Base-by-base conservation (phyloP, 306 rosid genomes). In the Gillenia trifoliata region DNA sequence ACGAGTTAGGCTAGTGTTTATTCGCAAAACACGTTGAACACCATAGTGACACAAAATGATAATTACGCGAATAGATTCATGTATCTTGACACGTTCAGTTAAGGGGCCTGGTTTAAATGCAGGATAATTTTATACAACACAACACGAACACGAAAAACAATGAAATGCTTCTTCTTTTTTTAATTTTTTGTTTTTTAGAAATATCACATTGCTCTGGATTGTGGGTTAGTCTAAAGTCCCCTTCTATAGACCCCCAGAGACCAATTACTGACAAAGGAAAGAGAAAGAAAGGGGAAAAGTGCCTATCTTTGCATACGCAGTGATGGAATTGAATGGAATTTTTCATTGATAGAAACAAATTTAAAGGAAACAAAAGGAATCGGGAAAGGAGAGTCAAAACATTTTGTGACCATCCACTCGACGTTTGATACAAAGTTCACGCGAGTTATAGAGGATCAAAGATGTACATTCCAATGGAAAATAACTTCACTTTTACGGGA, bases 361-460 rank as follows among this genome's bases (percentile, higher is more conserved):
- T 40, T 41, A 33, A 56, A 43, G 52, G 6, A 23, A 75, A 75
- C 56, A 43, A 54, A 50, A 47, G 65, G 56, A 4, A 28, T 25
- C 28, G 10, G 28, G 40, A 71, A 66, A 79, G 26, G 43, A 60
- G 66, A 40, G 64, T 23, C 22, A 38, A 75, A 62, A 61, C 38
- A 28, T 57, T 52, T 71, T 74, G 61, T 30, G 29, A 29, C 64
- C 70, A 65, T 57, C 70, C 26, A 38, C 29, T 50, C 65, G 41
- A 70, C 56, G 64, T 70, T n/a, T 78, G 49, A 36, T 71, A 43
- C 60, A 57, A 60, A 68, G 68, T 60, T 19, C 31, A 40, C 2
- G 13, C 25, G 54, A 47, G 22, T 31, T 60, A 52, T 3, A 64
- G 36, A 29, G 34, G 9, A 54, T 16, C 38, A 41, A 61, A 45